Percentiles rank a stretch among this genome's conserved stretches.
phyloP scores from a whole-genome alignment of 1,139 yeast genomes.

The Yamadazyma spencermartinsiae region DNA sequence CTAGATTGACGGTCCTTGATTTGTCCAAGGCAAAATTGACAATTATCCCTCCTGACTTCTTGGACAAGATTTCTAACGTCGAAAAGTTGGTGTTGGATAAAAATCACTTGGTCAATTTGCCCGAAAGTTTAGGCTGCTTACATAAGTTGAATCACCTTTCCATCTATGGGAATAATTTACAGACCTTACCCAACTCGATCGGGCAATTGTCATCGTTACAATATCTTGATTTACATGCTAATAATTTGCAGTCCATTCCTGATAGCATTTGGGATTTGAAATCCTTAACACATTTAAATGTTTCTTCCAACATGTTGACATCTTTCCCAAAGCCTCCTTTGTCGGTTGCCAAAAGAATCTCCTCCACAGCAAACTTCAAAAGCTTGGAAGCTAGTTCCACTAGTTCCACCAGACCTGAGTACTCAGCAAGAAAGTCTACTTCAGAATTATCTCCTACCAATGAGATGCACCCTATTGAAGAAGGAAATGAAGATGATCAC shows the following conservation, averaged over 20 bases:
- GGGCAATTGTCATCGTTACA: slow-evolving; percentile 62
- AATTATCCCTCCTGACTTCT: slow-evolving; percentile 64
- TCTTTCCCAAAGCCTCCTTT: slow-evolving; percentile 62
- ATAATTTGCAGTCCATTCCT: slow-evolving; percentile 74
- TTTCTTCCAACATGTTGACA: slow-evolving; percentile 76
- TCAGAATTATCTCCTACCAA: background rate
- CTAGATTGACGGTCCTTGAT: slow-evolving; percentile 69
- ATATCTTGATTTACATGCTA: slow-evolving; percentile 79
- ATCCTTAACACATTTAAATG: slow-evolving; percentile 61
- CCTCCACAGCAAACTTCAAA: slow-evolving; percentile 31
- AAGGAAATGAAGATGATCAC: slow-evolving; percentile 2
- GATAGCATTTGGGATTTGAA: slow-evolving; percentile 66
- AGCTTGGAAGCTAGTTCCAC: slow-evolving; percentile 4
- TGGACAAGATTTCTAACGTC: slow-evolving; percentile 61
- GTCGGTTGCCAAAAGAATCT: slow-evolving; percentile 35
- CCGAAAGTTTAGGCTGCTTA: slow-evolving; percentile 65
- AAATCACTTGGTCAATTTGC: slow-evolving; percentile 78
- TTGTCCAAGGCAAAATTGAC: slow-evolving; percentile 82
- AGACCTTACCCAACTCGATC: slow-evolving; percentile 68
- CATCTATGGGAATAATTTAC: slow-evolving; percentile 72
- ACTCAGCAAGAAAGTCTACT: background rate
- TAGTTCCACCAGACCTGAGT: too few relatives aligned
- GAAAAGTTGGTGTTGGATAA: slow-evolving; percentile 78
- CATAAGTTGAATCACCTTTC: slow-evolving; percentile 65
- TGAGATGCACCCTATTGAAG: slow-evolving; percentile 10